Base-by-base conservation (phyloP, 1,284 basidiomycete species). In the Termitomyces sp. region DNA sequence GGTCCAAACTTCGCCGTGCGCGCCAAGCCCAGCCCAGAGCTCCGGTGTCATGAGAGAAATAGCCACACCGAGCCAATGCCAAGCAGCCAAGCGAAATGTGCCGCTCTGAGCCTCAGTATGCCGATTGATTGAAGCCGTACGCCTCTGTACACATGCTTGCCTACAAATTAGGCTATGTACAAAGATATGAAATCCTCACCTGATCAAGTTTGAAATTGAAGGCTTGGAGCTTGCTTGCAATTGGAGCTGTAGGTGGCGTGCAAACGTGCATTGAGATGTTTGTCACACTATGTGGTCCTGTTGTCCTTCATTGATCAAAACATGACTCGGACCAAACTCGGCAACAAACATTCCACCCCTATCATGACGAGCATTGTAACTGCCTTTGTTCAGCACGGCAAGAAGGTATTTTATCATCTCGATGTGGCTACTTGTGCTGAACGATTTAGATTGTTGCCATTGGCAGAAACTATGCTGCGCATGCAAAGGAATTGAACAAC, bases 401-500 rank as follows among this genome's bases (percentile, higher is more conserved):
- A 62, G 34, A 62, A 62, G 57, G 61, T 54, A 44, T 43, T 31
- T 18, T 30, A 40, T 11, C 8, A 37, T 24, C 5, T 39, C 19
- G 42, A n/a, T 5, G 5, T 30, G 7, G 4, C 19, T 30, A 11
- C 37, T 26, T 35, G 18, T 26, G 31, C 45, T 48, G 8, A 43
- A 31, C 41, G 11, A 35, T 40, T n/a, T 54, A 92, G 87, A 93
- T 95, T 62, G 85, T 96, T 35, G 93, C 92, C 44, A 95, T 95
- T 57, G 93, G 93, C 43, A 79, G 90, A 55, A 90, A 91, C 70
- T 91, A 89, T 65, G 79, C 76, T 14, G 91, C 91, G 47, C 93
- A 97, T 64, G 88, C 88, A 66, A 93, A 92, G 70, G 95, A 98
- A 69, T 81, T 98, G 46, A 88, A 87, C 66, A 97, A 97, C 68